Evolutionary conservation across 108 stramenopile genomes (phyloP).

Genomic region (Skeletonema marinoi): DNA sequence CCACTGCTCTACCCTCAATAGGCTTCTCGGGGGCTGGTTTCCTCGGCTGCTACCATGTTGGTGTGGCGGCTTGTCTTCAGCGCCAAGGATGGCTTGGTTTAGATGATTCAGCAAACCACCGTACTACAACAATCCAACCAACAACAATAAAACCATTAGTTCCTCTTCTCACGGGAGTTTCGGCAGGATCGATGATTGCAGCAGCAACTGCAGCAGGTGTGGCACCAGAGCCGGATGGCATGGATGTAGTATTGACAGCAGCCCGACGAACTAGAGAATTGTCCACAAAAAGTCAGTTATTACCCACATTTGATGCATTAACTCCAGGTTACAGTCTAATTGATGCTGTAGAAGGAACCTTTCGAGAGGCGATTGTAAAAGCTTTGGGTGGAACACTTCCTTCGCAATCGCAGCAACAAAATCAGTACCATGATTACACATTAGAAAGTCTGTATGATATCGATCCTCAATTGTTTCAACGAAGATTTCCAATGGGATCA

Average conservation of each 20-base stretch:
- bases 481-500: constrained; percentile 29
- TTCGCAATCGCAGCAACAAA: neutral
- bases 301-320: constrained; percentile 45
- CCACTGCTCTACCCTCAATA: constrained; percentile 18
- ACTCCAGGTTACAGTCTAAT: constrained; percentile 69
- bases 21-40: constrained; percentile 71
- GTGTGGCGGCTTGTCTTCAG: constrained; percentile 54
- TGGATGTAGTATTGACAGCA: constrained; percentile 52
- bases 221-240: constrained; percentile 54
- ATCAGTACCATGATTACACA: neutral
- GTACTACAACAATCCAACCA: neutral
- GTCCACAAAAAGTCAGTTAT: neutral
- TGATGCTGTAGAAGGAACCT: constrained; percentile 56
- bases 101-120: neutral
- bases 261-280: constrained; percentile 49
- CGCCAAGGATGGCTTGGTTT: constrained; percentile 26
- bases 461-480: constrained; percentile 44
- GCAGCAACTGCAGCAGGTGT: constrained; percentile 53
- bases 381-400: constrained; percentile 42
- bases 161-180: constrained; percentile 58
- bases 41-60: constrained; percentile 68
- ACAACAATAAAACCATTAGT: neutral
- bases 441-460: constrained; percentile 30
- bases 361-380: constrained; percentile 29
- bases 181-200: constrained; percentile 64